Evolutionary conservation across 345 rosid species (phyloP), one percentile per base, ranked within the genome.

Genomic region (Eucalyptus regnans): DNA sequence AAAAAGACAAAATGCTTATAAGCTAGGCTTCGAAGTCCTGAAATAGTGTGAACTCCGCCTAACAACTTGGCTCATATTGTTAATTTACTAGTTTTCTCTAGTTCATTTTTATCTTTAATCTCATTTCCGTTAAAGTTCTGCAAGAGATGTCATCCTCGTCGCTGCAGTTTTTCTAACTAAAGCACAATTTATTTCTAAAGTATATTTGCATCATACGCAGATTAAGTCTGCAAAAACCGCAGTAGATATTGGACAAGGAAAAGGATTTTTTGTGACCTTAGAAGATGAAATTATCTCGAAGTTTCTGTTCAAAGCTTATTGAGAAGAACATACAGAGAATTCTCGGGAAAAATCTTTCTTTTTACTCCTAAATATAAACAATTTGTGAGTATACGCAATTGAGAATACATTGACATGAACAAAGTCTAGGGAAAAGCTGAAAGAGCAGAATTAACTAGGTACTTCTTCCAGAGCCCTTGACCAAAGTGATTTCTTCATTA

Each of bases 401-500:
- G 83, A 41, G 48, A 76, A 76, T 20, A 41, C 43, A 27, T 85
- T 48, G 87, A 50, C 58, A 27, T 49, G 8, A 41, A 41, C 29
- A 41, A 76, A 76, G 15, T 76, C 83, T 5, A 76, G 29, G 48
- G 23, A 41, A 68, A 76, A 60, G 64, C 27, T 52, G 83, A 37
- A 37, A 71, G 54, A 86, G 37, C 37, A 41, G n/a, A n/a, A 52
- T 88, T 46, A 80, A 48, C 71, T 85, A 41, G 29, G 83, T 94
- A 97, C 99, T 96, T 96, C 99, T 91, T 97, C 99, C 94, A 97
- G 94, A 90, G 96, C 95, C 94, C 90, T 93, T 89, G 99, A 96
- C 99, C 99, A 98, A 54, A 98, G 98, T 80, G 99, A 98, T 93
- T 95, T 98, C 93, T 95, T 98, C 94, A 95, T 94, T 92, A 98